Evolutionary conservation across 2,329 filamentous ascomycete species (phyloP).

Genomic region (Ophiosphaerella herpotricha): DNA sequence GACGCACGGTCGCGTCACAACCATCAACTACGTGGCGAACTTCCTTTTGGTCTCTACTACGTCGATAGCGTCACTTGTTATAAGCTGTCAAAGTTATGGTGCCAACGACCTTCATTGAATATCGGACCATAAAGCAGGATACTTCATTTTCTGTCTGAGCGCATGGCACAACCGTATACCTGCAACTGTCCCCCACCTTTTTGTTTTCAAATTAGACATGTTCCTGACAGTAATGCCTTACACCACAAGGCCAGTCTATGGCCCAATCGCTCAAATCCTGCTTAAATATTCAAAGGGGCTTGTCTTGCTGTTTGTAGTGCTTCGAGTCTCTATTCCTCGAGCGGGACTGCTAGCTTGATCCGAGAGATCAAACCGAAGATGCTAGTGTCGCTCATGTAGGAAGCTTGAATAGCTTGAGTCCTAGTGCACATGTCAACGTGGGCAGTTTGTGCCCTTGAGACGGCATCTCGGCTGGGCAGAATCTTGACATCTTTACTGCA

Average conservation of each 20-base stretch:
- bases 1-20: constrained; percentile 1
- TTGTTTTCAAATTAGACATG: too few species aligned
- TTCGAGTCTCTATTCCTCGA: neutral
- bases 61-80: neutral
- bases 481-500: constrained; percentile 23
- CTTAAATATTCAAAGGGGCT: too few species aligned
- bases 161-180: too few species aligned
- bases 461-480: constrained; percentile 18
- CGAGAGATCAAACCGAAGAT: constrained; percentile 27
- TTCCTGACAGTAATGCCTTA: too few species aligned
- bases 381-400: constrained; percentile 7
- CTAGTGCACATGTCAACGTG: constrained; percentile 26
- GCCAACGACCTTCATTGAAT: too few species aligned
- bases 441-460: constrained; percentile 26
- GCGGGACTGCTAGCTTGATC: constrained; percentile 12
- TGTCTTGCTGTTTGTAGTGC: too few species aligned
- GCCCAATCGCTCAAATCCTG: too few species aligned
- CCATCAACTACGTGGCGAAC: neutral
- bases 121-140: too few species aligned
- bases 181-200: too few species aligned
- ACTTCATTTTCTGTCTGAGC: too few species aligned
- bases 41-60: neutral
- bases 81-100: too few species aligned
- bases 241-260: too few species aligned
- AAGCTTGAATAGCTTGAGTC: constrained; percentile 16